These are phyloP conservation scores for Mycena kentingensis DNA, from an alignment of 768 basidiomycete species.

Conservation along the genomic window DNA sequence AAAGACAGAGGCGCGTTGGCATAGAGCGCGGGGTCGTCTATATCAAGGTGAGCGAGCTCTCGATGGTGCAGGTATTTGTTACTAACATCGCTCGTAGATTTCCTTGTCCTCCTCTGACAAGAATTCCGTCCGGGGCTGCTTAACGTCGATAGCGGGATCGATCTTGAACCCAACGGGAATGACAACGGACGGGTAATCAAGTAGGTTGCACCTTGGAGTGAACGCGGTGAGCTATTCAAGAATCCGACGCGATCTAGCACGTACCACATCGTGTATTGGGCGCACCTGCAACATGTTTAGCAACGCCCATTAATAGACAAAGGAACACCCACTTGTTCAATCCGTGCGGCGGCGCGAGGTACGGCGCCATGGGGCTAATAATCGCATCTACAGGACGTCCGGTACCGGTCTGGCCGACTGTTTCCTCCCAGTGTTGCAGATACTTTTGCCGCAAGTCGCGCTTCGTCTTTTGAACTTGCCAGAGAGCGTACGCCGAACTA, in stretches of 20 bases:
- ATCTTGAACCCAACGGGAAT: slow-evolving; percentile 65
- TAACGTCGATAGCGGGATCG: slow-evolving; percentile 53
- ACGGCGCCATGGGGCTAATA: slow-evolving; percentile 64
- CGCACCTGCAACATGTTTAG: slow-evolving; percentile 5
- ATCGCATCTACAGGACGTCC: slow-evolving; percentile 78
- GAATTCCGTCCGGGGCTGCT: slow-evolving; percentile 49
- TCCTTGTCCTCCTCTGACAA: slow-evolving; percentile 47
- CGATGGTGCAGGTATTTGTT: background rate
- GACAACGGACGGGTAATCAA: slow-evolving; percentile 62
- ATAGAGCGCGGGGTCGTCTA: slow-evolving; percentile 13
- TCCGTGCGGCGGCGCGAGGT: slow-evolving; percentile 66
- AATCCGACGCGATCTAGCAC: background rate
- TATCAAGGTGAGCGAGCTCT: background rate
- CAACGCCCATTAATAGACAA: background rate
- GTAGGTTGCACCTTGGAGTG: slow-evolving; percentile 59
- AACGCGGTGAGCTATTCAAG: background rate
- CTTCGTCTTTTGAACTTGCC: slow-evolving; percentile 63
- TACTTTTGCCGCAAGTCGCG: slow-evolving; percentile 55
- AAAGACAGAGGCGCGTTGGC: slow-evolving; percentile 62
- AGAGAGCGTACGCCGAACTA: slow-evolving; percentile 60
- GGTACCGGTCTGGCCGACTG: slow-evolving; percentile 54
- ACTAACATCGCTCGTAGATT: slow-evolving; percentile 31
- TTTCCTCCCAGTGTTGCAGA: slow-evolving; percentile 64
- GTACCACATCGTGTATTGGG: slow-evolving; percentile 9
- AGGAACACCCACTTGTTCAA: slow-evolving; percentile 45